Evolutionary conservation across 306 rosid genomes (phyloP).

Genomic region (Vigna radiata): DNA sequence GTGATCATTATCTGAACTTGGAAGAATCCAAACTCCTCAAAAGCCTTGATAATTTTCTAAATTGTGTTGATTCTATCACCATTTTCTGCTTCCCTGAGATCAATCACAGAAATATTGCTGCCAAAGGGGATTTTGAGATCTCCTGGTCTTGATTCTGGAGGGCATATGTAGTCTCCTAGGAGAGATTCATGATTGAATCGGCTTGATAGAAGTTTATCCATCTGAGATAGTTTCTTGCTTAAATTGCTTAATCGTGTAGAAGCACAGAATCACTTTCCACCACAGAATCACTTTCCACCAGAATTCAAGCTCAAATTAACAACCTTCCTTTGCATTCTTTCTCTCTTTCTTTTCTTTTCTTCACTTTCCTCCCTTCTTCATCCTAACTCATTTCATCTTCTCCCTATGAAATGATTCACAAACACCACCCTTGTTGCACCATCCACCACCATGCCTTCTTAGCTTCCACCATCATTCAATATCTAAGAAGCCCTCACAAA

Average conservation of each 20-base stretch:
- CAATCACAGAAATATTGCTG: conserved; percentile 36
- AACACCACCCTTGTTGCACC: not conserved
- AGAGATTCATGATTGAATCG: not conserved
- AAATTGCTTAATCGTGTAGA: conserved; percentile 43
- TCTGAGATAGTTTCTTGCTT: conserved; percentile 20
- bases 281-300: conserved; percentile 38
- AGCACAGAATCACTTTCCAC: not conserved
- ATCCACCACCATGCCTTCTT: conserved; percentile 42
- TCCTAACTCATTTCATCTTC: conserved; percentile 6
- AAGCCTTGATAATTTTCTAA: conserved; percentile 44
- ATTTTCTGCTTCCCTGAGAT: conserved; percentile 26
- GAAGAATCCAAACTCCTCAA: conserved; percentile 47
- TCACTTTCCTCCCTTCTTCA: conserved; percentile 35
- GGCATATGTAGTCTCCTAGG: conserved; percentile 44
- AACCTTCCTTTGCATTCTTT: conserved; percentile 44
- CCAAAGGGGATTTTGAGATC: conserved; percentile 17
- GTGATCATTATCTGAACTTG: conserved; percentile 21
- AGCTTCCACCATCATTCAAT: not conserved
- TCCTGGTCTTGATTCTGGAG: conserved; percentile 51
- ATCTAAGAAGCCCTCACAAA: conserved; percentile 11
- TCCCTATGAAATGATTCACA: conserved; percentile 40
- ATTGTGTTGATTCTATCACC: conserved; percentile 16
- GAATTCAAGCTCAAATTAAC: conserved; percentile 48
- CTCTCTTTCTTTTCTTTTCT: conserved; percentile 10
- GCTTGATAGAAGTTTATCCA: conserved; percentile 44